phyloP scores from a whole-genome alignment of 805 yeast species.

The Priceomyces carsonii region DNA sequence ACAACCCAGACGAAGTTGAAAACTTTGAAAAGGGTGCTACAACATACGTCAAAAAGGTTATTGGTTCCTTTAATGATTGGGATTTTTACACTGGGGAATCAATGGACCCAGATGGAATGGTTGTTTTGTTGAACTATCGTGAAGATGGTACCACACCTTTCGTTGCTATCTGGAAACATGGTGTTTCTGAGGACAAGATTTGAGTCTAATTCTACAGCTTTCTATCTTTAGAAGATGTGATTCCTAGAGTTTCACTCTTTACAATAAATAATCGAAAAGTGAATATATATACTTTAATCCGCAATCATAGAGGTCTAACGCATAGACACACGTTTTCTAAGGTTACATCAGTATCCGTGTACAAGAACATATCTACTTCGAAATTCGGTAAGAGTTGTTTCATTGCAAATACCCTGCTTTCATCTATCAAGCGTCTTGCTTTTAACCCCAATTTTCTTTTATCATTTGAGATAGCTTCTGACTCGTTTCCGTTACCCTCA shows the following conservation, averaged over 20 bases:
- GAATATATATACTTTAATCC: no score
- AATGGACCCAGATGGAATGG: constrained; percentile 99
- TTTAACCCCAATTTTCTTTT: constrained; percentile 62
- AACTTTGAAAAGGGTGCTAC: constrained; percentile 97
- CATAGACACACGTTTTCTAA: constrained; percentile 67
- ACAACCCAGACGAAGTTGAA: constrained; percentile 83
- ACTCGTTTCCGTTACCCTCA: constrained; percentile 49
- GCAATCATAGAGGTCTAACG: constrained; percentile 10
- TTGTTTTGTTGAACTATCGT: constrained; percentile 98
- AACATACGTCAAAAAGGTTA: constrained; percentile 92
- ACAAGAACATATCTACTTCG: constrained; percentile 53
- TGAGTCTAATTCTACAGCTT: constrained; percentile 41
- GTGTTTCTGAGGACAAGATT: constrained; percentile 86
- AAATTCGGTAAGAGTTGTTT: constrained; percentile 31
- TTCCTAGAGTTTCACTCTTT: background rate
- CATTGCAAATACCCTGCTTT: constrained; percentile 61
- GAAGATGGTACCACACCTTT: constrained; percentile 99
- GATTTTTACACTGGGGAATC: constrained; percentile 99
- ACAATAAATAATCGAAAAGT: no score
- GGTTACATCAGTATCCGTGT: constrained; percentile 58
- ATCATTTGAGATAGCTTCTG: constrained; percentile 37
- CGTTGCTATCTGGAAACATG: constrained; percentile 99
- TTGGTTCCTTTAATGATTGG: constrained; percentile 97
- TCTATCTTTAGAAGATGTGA: background rate
- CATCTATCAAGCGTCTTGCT: constrained; percentile 76